phyloP scores from a whole-genome alignment of 108 stramenopile genomes.

The Fistulifera solaris region DNA sequence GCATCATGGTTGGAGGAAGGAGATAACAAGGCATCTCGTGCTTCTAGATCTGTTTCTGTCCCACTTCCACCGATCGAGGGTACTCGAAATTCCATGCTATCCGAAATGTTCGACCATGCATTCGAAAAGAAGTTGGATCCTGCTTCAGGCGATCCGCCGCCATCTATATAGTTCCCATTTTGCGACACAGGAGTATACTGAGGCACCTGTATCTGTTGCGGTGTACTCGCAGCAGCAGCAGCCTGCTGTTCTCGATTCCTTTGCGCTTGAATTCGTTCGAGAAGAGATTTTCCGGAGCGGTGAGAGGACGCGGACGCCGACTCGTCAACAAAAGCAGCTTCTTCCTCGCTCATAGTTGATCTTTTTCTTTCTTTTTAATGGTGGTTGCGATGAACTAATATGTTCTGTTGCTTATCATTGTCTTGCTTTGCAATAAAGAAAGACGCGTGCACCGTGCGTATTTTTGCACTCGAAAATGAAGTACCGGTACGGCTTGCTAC shows the following conservation, averaged over 20 bases:
- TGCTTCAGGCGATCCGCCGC: neutral
- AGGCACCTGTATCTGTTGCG: slow-evolving; percentile 10
- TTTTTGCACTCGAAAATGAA: too few species aligned
- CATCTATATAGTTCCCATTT: neutral
- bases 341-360: too few species aligned
- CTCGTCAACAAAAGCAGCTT: slow-evolving; percentile 1
- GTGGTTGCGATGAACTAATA: too few species aligned
- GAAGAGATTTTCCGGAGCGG: slow-evolving; percentile 15
- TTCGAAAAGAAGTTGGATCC: slow-evolving; percentile 6
- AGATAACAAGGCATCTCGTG: slow-evolving; percentile 6
- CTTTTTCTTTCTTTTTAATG: too few species aligned
- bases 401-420: too few species aligned
- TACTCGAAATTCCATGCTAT: slow-evolving; percentile 10
- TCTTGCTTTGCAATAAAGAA: too few species aligned
- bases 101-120: slow-evolving; percentile 6
- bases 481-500: too few species aligned
- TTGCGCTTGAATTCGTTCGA: slow-evolving; percentile 33
- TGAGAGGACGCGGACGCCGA: slow-evolving; percentile 7
- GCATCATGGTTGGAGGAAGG: neutral
- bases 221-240: slow-evolving; percentile 10
- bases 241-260: slow-evolving; percentile 22
- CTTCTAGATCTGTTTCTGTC: slow-evolving; percentile 9
- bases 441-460: too few species aligned
- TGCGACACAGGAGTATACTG: slow-evolving; percentile 3
- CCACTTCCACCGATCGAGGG: slow-evolving; percentile 3